Evolutionary conservation across 768 basidiomycete species (phyloP), one percentile per base, ranked within the genome.

Genomic region (Gymnopilus dilepis): DNA sequence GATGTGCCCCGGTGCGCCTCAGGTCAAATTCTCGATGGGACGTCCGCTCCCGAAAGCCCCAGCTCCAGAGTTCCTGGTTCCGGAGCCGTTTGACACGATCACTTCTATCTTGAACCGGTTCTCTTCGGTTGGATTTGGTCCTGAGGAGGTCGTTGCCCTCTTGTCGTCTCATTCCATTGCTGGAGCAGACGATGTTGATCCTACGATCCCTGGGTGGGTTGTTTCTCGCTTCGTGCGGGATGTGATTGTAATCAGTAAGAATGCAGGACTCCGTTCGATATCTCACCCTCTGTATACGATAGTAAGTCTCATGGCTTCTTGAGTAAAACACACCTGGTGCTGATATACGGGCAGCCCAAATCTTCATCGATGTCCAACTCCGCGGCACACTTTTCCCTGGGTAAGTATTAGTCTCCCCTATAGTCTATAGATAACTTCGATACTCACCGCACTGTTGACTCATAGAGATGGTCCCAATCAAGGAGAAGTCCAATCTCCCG

Each of bases 1-100:
- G 45, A 81, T 79, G 61, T 82, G 81, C 59, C 73, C 76, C 5
- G 80, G 80, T 64, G 77, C 77, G 19, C 80, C 80, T 8, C 74
- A 72, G 22, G 68, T 83, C 22, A 58, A 69, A 19, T 79, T 80
- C 71, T 71, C 78, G 60, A 43, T 76, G 37, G 80, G 82, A 13
- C 70, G 78, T 19, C 75, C 77, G 6, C 41, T 48, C 9, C 70
- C 77, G 11, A 72, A 58, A 4, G 72, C 71, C 9, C 61, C 77
- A 11, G 64, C 75, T 2, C 76, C 76, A 4, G 66, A 56, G 11
- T 48, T 47, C 22, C 50, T 59, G 11, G 48, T 61, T 15, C 61
- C 64, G 5, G 55, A 42, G 48, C 61, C 66, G 7, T 60, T 63
- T 30, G 73, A 76, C 57, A 63, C 65, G 6, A 69, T 76, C 40